Base-by-base conservation (phyloP, 2,329 filamentous ascomycete genomes). In the Macrophomina phaseolina region DNA sequence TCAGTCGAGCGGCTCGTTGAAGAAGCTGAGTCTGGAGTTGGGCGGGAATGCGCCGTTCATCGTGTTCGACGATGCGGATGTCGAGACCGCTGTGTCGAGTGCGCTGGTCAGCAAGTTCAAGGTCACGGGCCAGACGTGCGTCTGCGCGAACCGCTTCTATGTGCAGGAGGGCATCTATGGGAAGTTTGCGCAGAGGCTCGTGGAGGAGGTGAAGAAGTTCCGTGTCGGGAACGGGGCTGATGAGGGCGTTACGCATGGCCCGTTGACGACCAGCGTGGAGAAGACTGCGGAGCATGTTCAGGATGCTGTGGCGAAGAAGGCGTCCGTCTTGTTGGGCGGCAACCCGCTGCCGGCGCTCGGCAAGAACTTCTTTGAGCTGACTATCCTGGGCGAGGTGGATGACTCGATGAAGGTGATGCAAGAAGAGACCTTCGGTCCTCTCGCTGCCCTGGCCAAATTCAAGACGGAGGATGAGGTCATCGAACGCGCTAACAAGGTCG, bases 21-120 rank as follows among this genome's bases (percentile, higher is more conserved):
- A 82, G 72, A 72, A 76, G 23, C 76, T 82, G 5, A 81, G 77
- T 0, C 75, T 82, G 5, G 81, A 82, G 67, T 73, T 81, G 0
- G 81, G 81, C 16, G 81, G 81, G 8, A 83, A 83, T 68, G 77
- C 74, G 6, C 81, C 81, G 0, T 76, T 77, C 1, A 72, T 82
- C 5, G 74, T 82, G 2, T 82, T 83, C 66, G 78, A 81, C 28
- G 81, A 83, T 68, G 73, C 71, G 8, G 76, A 82, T 68, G 70
- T 83, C 12, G 79, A 81, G 2, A 79, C 81, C 14, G 79, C 78
- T 0, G 74, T 79, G 5, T 9, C 62, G 40, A 64, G 69, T 61
- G 81, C 74, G 73, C 82, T 83, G 71, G 73, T 80, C 0, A 74
- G 86, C 18, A 86, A 86, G 71, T 86, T 83, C 78, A 80, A 84